These are phyloP conservation scores for Persicaria maculosa DNA, from an alignment of 148 eudicot genomes.

Conservation along the genomic window DNA sequence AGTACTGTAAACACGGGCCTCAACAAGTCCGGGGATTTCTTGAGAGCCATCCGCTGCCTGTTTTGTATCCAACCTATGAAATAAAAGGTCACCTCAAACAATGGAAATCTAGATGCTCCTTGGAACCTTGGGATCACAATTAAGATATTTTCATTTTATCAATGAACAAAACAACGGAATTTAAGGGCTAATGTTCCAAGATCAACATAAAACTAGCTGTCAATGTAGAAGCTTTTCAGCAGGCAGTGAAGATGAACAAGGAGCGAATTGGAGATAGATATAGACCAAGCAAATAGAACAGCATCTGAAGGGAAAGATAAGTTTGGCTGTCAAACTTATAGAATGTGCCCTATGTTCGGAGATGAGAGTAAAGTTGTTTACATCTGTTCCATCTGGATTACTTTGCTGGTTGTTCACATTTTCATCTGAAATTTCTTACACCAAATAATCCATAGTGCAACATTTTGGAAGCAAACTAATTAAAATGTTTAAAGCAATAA, in stretches of 20 bases:
- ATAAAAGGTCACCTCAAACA: too few species aligned
- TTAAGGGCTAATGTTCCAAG: background rate
- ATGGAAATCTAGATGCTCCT: too few species aligned
- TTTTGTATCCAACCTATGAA: conserved; percentile 60
- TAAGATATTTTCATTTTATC: too few species aligned
- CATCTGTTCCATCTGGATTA: too few species aligned
- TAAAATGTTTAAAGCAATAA: too few species aligned
- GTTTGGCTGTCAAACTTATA: background rate
- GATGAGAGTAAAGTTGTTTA: background rate
- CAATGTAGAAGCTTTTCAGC: background rate
- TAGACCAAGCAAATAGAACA: background rate
- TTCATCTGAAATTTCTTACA: too few species aligned
- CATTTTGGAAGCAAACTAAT: too few species aligned
- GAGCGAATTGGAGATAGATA: background rate
- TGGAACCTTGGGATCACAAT: too few species aligned
- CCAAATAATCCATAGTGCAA: too few species aligned
- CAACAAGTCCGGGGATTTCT: conserved; percentile 93
- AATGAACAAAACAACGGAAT: too few species aligned
- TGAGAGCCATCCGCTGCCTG: conserved; percentile 86
- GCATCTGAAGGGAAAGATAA: background rate
- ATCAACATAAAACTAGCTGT: background rate
- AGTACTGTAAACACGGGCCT: conserved; percentile 56
- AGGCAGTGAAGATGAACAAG: background rate
- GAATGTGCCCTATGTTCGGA: background rate
- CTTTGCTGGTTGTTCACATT: background rate